These are phyloP conservation scores for Stachybotrys elegans DNA, from an alignment of 2,329 filamentous ascomycete species.

Conservation along the genomic window DNA sequence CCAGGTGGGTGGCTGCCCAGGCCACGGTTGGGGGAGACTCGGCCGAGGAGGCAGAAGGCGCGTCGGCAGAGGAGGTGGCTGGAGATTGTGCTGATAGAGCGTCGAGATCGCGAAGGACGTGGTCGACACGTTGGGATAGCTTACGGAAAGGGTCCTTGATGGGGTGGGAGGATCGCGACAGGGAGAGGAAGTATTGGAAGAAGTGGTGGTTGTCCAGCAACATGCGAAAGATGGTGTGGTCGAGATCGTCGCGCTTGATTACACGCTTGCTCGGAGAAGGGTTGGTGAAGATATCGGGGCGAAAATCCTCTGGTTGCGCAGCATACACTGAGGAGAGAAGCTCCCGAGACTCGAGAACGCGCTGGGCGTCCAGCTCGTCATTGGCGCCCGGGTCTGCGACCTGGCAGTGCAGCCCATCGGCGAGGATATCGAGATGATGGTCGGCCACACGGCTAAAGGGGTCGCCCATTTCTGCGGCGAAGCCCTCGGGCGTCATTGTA, in stretches of 20 bases:
- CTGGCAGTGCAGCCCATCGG: constrained; percentile 46
- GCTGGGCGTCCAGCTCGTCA: constrained; percentile 25
- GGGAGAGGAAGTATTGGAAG: constrained; percentile 46
- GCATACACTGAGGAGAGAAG: constrained; percentile 43
- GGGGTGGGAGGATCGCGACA: constrained; percentile 37
- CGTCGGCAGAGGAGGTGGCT: neutral
- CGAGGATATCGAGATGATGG: constrained; percentile 47
- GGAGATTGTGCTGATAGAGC: constrained; percentile 18
- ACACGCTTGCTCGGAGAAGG: constrained; percentile 24
- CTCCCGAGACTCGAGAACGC: constrained; percentile 45
- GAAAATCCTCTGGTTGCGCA: constrained; percentile 34
- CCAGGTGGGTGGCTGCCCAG: constrained; percentile 47
- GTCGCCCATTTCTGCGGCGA: constrained; percentile 40
- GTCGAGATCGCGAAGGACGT: constrained; percentile 40
- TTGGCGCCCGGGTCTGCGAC: constrained; percentile 26
- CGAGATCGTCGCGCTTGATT: constrained; percentile 40
- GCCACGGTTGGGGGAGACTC: constrained; percentile 33
- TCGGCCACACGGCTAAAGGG: constrained; percentile 44
- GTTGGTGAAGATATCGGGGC: constrained; percentile 39
- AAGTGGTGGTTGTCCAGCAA: constrained; percentile 49
- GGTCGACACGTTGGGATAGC: constrained; percentile 41
- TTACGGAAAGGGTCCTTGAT: constrained; percentile 42
- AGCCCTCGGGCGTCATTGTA: constrained; percentile 37
- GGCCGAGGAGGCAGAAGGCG: constrained; percentile 3
- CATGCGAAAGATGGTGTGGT: constrained; percentile 47